Conservation (phyloP, 2,329 filamentous ascomycete genomes). For the Diaporthe sp. region DNA sequence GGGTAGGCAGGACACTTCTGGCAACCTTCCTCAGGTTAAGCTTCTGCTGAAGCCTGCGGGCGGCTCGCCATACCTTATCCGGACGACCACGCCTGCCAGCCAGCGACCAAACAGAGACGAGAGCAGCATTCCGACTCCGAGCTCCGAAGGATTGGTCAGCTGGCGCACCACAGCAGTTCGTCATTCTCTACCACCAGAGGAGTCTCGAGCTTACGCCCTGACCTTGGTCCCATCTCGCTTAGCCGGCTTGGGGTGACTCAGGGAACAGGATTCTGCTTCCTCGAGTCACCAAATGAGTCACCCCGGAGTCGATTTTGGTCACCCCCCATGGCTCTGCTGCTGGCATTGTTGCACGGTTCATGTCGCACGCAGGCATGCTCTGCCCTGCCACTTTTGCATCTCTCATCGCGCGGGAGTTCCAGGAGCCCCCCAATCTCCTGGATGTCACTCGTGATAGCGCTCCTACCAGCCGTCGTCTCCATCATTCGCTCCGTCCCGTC, state of each 20-base stretch:
- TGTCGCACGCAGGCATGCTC: background rate
- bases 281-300: conserved; percentile 35
- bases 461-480: conserved; percentile 2
- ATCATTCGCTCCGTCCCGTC: background rate
- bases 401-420: background rate
- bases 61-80: conserved; percentile 15
- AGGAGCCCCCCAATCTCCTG: background rate
- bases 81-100: background rate
- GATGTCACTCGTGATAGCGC: conserved; percentile 12
- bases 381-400: background rate
- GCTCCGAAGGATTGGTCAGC: conserved; percentile 36
- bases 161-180: conserved; percentile 18
- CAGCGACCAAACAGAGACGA: background rate
- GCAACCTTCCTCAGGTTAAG: conserved; percentile 15
- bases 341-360: background rate
- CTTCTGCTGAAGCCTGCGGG: conserved; percentile 28
- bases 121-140: conserved; percentile 32
- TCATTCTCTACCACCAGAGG: conserved; percentile 20
- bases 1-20: background rate
- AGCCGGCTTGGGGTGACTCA: conserved; percentile 36
- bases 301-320: conserved; percentile 19
- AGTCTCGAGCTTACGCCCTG: conserved; percentile 12
- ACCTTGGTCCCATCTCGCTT: conserved; percentile 16
- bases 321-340: background rate
- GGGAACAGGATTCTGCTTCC: conserved; percentile 10